Evolutionary conservation across 805 yeast genomes (phyloP).

Genomic region (Wickerhamiella hasegawae): DNA sequence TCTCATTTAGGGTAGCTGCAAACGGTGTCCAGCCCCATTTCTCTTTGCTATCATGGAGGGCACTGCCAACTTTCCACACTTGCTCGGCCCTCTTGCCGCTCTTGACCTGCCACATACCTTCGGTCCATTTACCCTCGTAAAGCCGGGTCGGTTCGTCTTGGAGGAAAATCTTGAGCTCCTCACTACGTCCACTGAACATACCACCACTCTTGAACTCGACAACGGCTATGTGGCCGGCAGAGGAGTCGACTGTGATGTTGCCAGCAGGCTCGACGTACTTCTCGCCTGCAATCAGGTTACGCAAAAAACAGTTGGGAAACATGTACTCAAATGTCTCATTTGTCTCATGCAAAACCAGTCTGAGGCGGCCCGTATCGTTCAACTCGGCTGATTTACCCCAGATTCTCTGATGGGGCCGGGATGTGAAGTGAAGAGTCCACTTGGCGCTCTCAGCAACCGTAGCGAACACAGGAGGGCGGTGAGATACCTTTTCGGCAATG

Average conservation of each 20-base stretch:
- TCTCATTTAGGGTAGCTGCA: slow-evolving; percentile 67
- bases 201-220: slow-evolving; percentile 69
- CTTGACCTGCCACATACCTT: slow-evolving; percentile 14
- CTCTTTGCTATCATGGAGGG: slow-evolving; percentile 39
- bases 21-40: slow-evolving; percentile 80
- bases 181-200: slow-evolving; percentile 76
- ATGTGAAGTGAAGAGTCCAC: slow-evolving; percentile 37
- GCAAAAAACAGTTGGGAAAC: slow-evolving; percentile 67
- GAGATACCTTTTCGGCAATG: slow-evolving; percentile 73
- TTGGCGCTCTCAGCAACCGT: slow-evolving; percentile 50
- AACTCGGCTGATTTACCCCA: slow-evolving; percentile 93
- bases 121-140: slow-evolving; percentile 70
- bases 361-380: slow-evolving; percentile 53
- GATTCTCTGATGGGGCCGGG: slow-evolving; percentile 56
- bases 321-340: slow-evolving; percentile 66
- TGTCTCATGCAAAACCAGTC: slow-evolving; percentile 36
- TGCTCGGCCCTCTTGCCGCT: slow-evolving; percentile 2
- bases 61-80: slow-evolving; percentile 58
- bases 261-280: slow-evolving; percentile 80
- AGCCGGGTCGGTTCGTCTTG: slow-evolving; percentile 18
- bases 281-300: slow-evolving; percentile 88
- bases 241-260: slow-evolving; percentile 45
- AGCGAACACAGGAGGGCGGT: slow-evolving; percentile 78
- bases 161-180: slow-evolving; percentile 28
- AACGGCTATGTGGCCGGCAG: slow-evolving; percentile 51